These are phyloP conservation scores for Boletellus ananas DNA, from an alignment of 768 basidiomycete genomes.

Conservation along the genomic window DNA sequence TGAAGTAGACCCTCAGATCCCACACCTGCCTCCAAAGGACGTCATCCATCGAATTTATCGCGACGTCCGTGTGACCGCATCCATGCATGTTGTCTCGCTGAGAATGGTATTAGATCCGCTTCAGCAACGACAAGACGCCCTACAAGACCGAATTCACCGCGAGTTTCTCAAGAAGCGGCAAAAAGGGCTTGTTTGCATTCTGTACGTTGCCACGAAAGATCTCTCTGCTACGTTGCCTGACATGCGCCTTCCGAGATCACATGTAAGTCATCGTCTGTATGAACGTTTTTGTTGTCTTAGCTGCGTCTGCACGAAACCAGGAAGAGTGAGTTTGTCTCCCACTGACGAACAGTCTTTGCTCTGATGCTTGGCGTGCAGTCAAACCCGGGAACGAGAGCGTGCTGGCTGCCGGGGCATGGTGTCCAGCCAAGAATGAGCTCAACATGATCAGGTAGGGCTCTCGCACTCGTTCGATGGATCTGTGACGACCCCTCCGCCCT, in stretches of 20 bases:
- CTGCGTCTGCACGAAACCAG: slow-evolving; percentile 7
- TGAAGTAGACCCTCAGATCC: slow-evolving; percentile 79
- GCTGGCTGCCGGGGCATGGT: slow-evolving; percentile 80
- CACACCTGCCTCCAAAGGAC: slow-evolving; percentile 86
- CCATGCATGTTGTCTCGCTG: slow-evolving; percentile 2
- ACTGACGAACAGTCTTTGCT: not conserved
- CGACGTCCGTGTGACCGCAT: slow-evolving; percentile 47
- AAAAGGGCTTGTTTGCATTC: slow-evolving; percentile 85
- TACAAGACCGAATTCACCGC: slow-evolving; percentile 85
- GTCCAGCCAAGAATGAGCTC: slow-evolving; percentile 75
- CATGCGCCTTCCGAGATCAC: slow-evolving; percentile 20
- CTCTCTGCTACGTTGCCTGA: slow-evolving; percentile 1
- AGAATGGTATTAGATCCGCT: slow-evolving; percentile 56
- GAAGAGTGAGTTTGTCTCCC: slow-evolving; percentile 14
- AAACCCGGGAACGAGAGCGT: slow-evolving; percentile 63
- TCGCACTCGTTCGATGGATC: not conserved
- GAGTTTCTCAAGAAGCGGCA: slow-evolving; percentile 82
- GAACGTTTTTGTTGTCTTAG: not conserved
- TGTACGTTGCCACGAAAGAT: slow-evolving; percentile 48
- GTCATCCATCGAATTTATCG: slow-evolving; percentile 91
- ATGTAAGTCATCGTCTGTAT: slow-evolving; percentile 7
- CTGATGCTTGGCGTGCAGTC: slow-evolving; percentile 40
- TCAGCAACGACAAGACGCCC: slow-evolving; percentile 93
- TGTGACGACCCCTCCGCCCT: not conserved
- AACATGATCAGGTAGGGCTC: slow-evolving; percentile 60